Conservation (phyloP, 177 flowering plant genomes). For the Vitis hybrid region DNA sequence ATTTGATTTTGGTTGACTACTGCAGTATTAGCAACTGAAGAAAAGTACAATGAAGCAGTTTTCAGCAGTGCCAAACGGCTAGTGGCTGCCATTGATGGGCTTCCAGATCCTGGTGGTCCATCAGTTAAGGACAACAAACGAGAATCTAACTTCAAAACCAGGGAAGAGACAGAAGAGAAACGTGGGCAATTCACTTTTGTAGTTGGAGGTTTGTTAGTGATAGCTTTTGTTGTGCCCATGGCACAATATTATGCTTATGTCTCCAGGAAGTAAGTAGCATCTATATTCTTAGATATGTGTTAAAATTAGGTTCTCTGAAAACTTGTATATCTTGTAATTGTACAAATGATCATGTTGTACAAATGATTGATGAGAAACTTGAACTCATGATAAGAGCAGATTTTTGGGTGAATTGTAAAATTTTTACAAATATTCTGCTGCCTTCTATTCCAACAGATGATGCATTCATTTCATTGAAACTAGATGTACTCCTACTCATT, state of each 20-base stretch:
- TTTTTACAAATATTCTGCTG: not conserved
- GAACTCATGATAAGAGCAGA: constrained; percentile 12
- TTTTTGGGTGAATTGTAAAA: constrained; percentile 5
- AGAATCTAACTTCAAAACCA: constrained; percentile 91
- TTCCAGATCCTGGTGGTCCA: constrained; percentile 97
- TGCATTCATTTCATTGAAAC: not conserved
- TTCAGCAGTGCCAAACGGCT: constrained; percentile 79
- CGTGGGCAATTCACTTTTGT: constrained; percentile 94
- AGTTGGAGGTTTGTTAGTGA: constrained; percentile 93
- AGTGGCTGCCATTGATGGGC: constrained; percentile 94
- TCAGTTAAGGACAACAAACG: constrained; percentile 69
- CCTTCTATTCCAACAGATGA: not conserved
- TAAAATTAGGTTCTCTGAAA: constrained; percentile 1
- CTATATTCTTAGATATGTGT: constrained; percentile 15
- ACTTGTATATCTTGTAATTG: constrained; percentile 12
- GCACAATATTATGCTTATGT: constrained; percentile 97
- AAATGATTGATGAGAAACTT: constrained; percentile 16
- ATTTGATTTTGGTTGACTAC: not conserved
- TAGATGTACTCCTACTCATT: not conserved
- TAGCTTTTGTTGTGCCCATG: constrained; percentile 99
- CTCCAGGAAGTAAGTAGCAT: constrained; percentile 52
- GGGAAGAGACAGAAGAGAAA: constrained; percentile 95
- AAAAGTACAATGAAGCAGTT: constrained; percentile 93
- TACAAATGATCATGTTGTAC: constrained; percentile 25
- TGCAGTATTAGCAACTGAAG: constrained; percentile 94